Base-by-base conservation (phyloP, 495 filamentous ascomycete genomes). In the Daldinia concentrica region DNA sequence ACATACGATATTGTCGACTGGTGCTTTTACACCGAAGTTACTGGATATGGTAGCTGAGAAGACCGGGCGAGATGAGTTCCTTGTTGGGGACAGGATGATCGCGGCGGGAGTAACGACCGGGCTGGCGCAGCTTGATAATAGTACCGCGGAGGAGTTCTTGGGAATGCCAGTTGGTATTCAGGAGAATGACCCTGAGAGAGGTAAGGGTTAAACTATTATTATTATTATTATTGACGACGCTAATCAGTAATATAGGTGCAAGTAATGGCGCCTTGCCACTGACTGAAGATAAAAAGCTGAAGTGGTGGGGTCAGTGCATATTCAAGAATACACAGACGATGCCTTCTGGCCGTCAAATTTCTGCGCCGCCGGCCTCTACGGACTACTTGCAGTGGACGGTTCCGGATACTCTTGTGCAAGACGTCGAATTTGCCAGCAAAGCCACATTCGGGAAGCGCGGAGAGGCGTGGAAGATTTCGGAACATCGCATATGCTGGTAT, bases 1-100 rank as follows among this genome's bases (percentile, higher is more conserved):
- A 1, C 76, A 83, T 45, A 77, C 82, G 26, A 76, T 91, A 6
- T 78, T 91, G 22, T 85, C 79, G 43, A 88, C 88, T 1, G 88
- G 88, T 0, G 86, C 88, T 27, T 85, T 81, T 67, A 91, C 89
- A 1, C 79, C 88, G 9, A 87, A 85, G 51, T 74, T 91, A 32
- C 74, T 91, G n/a, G 87, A 86, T 24, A 78, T 81, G 56, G 82
- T 82, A 59, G 84, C 86, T 15, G 64, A 69, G 19, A 69, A 56
- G n/a, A 81, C 82, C 15, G 77, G 78, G 6, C 78, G 80, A 52
- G 54, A 76, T 11, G 81, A 78, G 9, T 78, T 90, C 5, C 82
- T 84, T 14, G 82, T 83, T 29, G 85, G 80, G 30, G 79, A 79
- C 24, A 78, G 89, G 29, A 87, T 90, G 41, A 59, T 85, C 9